Conservation (phyloP, 169 alveolate species). For the Plasmodium cynomolgi region DNA sequence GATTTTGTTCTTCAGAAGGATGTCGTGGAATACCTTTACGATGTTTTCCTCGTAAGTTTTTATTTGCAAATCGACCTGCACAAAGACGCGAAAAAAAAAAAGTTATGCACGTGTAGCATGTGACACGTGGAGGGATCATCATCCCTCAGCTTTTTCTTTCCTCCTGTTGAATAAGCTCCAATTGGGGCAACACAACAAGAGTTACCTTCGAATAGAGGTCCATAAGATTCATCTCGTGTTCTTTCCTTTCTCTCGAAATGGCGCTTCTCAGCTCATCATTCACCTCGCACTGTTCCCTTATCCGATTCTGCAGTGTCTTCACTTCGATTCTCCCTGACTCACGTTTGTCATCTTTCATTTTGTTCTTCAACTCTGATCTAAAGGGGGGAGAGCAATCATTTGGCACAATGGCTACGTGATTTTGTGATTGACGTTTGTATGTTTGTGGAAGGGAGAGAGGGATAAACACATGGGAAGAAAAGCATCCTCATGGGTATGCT, state of each 20-base stretch:
- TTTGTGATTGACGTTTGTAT: no score
- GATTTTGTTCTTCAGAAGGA: slow-evolving; percentile 15
- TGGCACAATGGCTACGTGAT: neutral
- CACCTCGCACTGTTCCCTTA: slow-evolving; percentile 24
- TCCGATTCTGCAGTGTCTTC: neutral
- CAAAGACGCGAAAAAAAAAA: neutral
- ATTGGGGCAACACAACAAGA: neutral
- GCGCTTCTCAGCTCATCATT: slow-evolving; percentile 22
- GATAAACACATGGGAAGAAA: neutral
- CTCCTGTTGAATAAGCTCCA: neutral
- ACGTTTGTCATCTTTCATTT: slow-evolving; percentile 2
- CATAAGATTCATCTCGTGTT: slow-evolving; percentile 12
- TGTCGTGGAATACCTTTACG: slow-evolving; percentile 30
- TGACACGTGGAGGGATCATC: neutral
- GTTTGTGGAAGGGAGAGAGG: neutral
- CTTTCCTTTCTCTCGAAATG: neutral
- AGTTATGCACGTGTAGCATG: neutral
- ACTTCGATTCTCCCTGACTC: neutral
- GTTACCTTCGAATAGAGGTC: slow-evolving; percentile 43
- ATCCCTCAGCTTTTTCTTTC: neutral
- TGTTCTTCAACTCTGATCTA: slow-evolving; percentile 19
- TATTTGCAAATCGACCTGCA: slow-evolving; percentile 61
- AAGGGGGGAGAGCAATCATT: neutral
- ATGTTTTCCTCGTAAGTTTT: slow-evolving; percentile 64
- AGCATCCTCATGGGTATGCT: neutral